Evolutionary conservation across 345 rosid genomes (phyloP), one percentile per base, ranked within the genome.

Genomic region (Pistacia vera): DNA sequence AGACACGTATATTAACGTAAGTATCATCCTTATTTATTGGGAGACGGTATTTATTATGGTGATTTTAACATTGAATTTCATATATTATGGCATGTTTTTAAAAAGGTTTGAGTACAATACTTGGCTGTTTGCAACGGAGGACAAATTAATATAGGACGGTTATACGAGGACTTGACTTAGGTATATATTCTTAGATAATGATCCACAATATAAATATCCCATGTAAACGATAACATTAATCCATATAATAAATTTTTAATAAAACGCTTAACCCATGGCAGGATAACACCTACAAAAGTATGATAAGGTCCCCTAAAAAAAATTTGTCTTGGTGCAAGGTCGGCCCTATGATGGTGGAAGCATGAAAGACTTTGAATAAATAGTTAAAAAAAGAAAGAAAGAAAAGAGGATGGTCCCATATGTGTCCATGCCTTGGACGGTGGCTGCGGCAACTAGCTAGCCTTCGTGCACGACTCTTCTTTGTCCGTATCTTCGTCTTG

Each of bases 131-230:
- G 79, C 73, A 75, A 75, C 41, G 76, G 18, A 57, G 8, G 22
- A 36, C 63, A 57, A 75, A 60, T 71, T 54, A 22, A 70, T 70
- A 25, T 65, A 25, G 79, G 73, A 49, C 76, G 71, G 79, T 75
- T 75, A 14, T 52, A 44, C 33, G 3, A n/a, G 60, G 68, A 8
- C 30, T 11, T 13, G 25, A 25, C 4, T 51, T 16, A 11, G 16
- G 55, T 11, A 12, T 51, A 0, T 0, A 25, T 25, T 51, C 2
- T 10, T 30, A 57, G 41, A 36, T n/a, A 36, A 2, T 36, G 5
- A 38, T 4, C 7, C 41, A 4, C 0, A 6, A 38, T 38, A 4
- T 4, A 38, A 4, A 41, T 5, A 41, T 41, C 46, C 46, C 46
- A 5, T 41, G 46, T 41, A 41, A 41, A 41, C 8, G 8, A 41